phyloP scores from a whole-genome alignment of 306 rosid genomes.

The Trichosanthes truncata region DNA sequence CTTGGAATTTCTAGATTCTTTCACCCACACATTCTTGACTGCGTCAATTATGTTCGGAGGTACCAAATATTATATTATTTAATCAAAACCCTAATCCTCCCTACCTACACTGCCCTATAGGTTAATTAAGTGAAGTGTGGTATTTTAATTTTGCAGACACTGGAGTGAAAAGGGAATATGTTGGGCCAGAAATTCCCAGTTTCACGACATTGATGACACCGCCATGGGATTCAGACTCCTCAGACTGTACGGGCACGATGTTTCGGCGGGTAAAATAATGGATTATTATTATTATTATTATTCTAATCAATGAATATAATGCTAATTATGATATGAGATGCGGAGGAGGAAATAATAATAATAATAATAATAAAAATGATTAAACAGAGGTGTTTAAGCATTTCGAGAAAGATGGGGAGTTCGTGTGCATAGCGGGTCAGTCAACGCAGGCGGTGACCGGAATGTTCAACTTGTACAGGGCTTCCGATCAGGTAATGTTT shows the following conservation, averaged over 20 bases:
- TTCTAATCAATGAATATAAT: no score
- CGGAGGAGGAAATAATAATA: no score
- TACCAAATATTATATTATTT: no score
- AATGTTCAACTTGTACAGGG: constrained; percentile 61
- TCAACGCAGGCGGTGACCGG: constrained; percentile 78
- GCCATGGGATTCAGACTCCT: constrained; percentile 81
- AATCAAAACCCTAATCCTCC: no score
- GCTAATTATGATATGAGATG: no score
- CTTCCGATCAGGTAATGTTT: constrained; percentile 42
- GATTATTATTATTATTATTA: no score
- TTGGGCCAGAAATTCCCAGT: constrained; percentile 73
- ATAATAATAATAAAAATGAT: no score
- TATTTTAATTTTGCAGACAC: constrained; percentile 23
- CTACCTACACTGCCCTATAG: no score
- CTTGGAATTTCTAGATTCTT: constrained; percentile 69
- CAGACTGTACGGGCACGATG: constrained; percentile 50
- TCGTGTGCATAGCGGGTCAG: constrained; percentile 68
- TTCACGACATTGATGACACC: constrained; percentile 75
- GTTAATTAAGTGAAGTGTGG: no score
- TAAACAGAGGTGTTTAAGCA: constrained; percentile 72
- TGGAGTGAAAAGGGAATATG: constrained; percentile 77
- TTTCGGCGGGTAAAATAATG: constrained; percentile 56
- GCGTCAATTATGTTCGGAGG: constrained; percentile 51
- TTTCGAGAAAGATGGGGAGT: constrained; percentile 65
- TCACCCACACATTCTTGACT: constrained; percentile 46